Evolutionary conservation across 1,139 yeast genomes (phyloP).

Genomic region (Fermentozyma sake): DNA sequence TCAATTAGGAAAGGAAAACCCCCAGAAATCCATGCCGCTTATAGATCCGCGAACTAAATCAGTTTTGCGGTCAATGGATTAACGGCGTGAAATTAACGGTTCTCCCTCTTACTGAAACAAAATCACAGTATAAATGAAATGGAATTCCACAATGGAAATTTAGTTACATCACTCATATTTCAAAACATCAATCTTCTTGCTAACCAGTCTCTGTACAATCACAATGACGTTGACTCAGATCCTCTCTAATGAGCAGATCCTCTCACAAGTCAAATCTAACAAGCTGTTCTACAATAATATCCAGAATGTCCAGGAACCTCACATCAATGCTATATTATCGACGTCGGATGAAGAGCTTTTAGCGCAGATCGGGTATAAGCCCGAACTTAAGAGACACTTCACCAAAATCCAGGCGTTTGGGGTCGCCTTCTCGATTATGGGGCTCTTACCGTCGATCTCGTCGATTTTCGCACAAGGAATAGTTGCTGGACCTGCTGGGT

Average conservation of each 20-base stretch:
- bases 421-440: constrained; percentile 52
- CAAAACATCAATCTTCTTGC: no score
- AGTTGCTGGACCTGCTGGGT: constrained; percentile 50
- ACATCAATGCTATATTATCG: constrained; percentile 13
- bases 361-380: constrained; percentile 36
- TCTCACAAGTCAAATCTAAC: constrained; percentile 21
- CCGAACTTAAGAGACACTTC: constrained; percentile 42
- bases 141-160: no score
- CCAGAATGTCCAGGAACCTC: constrained; percentile 28
- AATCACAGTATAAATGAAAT: no score
- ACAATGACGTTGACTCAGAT: constrained; percentile 12
- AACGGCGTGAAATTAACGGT: no score
- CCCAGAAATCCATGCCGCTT: no score
- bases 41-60: no score
- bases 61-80: no score
- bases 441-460: constrained; percentile 44
- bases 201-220: no score
- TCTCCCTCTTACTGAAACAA: no score
- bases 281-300: constrained; percentile 20
- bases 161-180: constrained; percentile 1
- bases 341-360: constrained; percentile 9
- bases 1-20: no score
- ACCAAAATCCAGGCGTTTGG: constrained; percentile 45
- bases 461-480: constrained; percentile 20
- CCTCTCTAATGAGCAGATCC: constrained; percentile 21